Evolutionary conservation across 2,329 filamentous ascomycete genomes (phyloP).

Genomic region (Cercospora berteroae): DNA sequence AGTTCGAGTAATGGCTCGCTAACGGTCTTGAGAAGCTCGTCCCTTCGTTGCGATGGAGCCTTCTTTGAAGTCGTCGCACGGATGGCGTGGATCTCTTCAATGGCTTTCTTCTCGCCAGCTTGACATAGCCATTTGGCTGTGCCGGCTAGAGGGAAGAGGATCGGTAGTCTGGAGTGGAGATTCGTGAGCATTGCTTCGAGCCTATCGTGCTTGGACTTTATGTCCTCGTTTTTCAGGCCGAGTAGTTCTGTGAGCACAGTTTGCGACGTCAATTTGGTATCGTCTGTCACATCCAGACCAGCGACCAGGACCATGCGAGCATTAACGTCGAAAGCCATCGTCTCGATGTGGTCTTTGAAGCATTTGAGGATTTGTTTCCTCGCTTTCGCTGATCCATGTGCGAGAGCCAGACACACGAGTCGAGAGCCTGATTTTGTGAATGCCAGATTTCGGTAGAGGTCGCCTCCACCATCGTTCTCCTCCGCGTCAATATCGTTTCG

Average conservation of each 20-base stretch:
- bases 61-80: conserved; percentile 89
- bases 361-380: conserved; percentile 82
- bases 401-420: conserved; percentile 76
- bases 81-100: conserved; percentile 75
- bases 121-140: conserved; percentile 63
- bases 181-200: conserved; percentile 68
- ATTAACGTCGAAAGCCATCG: conserved; percentile 76
- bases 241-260: conserved; percentile 83
- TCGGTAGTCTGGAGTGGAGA: conserved; percentile 60
- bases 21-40: conserved; percentile 71
- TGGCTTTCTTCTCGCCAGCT: conserved; percentile 60
- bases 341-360: conserved; percentile 84
- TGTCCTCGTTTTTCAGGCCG: conserved; percentile 57
- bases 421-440: conserved; percentile 88
- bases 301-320: conserved; percentile 80
- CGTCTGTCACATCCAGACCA: conserved; percentile 88
- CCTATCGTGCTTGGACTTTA: conserved; percentile 46
- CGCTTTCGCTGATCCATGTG: conserved; percentile 86
- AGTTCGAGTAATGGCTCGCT: conserved; percentile 73
- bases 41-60: conserved; percentile 70
- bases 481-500: conserved; percentile 80
- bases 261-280: conserved; percentile 84
- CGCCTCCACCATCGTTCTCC: conserved; percentile 59
- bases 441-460: conserved; percentile 89
- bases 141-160: conserved; percentile 77